Evolutionary conservation across 306 rosid species (phyloP), one percentile per base, ranked within the genome.

Genomic region (Medicago ruthenica): DNA sequence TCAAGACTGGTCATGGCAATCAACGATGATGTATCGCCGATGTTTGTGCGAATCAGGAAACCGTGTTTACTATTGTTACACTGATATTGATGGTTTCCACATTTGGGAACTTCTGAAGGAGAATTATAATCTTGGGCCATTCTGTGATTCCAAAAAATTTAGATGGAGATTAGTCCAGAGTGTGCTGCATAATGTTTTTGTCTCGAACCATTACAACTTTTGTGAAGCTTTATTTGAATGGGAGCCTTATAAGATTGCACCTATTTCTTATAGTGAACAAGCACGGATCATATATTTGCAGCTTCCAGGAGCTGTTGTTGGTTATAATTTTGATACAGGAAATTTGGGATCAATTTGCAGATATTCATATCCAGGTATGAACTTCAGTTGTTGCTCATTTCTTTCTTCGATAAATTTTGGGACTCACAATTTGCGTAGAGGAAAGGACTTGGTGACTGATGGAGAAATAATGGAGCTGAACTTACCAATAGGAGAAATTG

Each of bases 381-480:
- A 83, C 72, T 76, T 64, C 83, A 75, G 66, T 40, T 83, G 87
- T 45, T 83, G 84, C 79, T 64, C 75, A 22, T 79, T 83, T 74
- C 64, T 79, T 21, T 75, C 81, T 64, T 71, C 74, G 71, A 34
- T 21, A 57, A 1, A n/a, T 73, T 34, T 41, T 57, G 73, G 69
- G 17, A n/a, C 10, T 59, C 31, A 17, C 58, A 74, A 20, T 41
- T 16, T n/a, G 27, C 45, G 21, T 16, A 68, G 8, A 66, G 82
- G 47, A 17, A 47, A 0, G 20, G 58, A 71, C 24, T 16, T 63
- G 74, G 22, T 9, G 9, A 22, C 37, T 27, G 17, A 37, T 20
- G 67, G 41, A 57, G 63, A 79, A 65, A 24, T 36, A 54, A 54
- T 0, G 1, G 76, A 76, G 76, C 72, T 79, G 1, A 48, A 48